Percentiles rank a stretch among this genome's conserved stretches.
Conservation (phyloP, 2,329 filamentous ascomycete species). For the Epichloe sp. region DNA sequence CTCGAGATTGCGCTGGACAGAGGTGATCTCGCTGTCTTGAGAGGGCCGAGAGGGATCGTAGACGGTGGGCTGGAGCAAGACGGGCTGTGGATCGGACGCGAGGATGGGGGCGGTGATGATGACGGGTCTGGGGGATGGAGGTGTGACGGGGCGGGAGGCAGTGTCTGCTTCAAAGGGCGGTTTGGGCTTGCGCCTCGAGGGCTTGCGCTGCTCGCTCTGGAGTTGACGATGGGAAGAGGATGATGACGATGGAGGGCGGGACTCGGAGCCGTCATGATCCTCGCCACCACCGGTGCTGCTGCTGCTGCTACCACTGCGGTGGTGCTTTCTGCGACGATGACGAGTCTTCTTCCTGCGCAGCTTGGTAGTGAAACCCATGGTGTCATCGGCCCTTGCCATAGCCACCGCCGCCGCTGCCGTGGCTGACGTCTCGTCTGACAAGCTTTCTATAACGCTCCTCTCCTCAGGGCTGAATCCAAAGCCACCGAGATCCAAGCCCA, state of each 20-base stretch:
- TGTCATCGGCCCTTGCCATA: constrained; percentile 18
- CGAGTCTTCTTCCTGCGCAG: constrained; percentile 31
- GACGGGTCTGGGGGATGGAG: constrained; percentile 20
- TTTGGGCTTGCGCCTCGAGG: constrained; percentile 13
- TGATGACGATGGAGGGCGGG: constrained; percentile 4
- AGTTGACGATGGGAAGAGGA: constrained; percentile 9
- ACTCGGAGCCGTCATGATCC: constrained; percentile 8
- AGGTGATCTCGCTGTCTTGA: constrained; percentile 34
- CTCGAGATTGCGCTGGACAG: constrained; percentile 44
- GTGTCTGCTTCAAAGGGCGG: constrained; percentile 14
- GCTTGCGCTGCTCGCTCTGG: constrained; percentile 10
- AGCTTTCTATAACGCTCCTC: constrained; percentile 16
- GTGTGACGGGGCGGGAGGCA: constrained; percentile 13
- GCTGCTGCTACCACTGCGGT: constrained; percentile 14
- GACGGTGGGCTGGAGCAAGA: constrained; percentile 43
- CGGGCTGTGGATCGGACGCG: constrained; percentile 32
- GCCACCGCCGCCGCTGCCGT: constrained; percentile 7
- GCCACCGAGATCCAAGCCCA: constrained; percentile 25
- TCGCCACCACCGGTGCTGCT: constrained; percentile 15
- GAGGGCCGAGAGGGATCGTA: constrained; percentile 32
- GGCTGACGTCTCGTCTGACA: constrained; percentile 16
- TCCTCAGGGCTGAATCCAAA: constrained; percentile 24
- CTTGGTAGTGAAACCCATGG: constrained; percentile 30
- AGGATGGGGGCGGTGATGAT: constrained; percentile 42
- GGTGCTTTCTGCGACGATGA: constrained; percentile 25